A percentile compares a stretch with the other conserved stretches of the same genome.
These are phyloP conservation scores for Xylaria digitata DNA, from an alignment of 2,329 filamentous ascomycete genomes.

Conservation along the genomic window DNA sequence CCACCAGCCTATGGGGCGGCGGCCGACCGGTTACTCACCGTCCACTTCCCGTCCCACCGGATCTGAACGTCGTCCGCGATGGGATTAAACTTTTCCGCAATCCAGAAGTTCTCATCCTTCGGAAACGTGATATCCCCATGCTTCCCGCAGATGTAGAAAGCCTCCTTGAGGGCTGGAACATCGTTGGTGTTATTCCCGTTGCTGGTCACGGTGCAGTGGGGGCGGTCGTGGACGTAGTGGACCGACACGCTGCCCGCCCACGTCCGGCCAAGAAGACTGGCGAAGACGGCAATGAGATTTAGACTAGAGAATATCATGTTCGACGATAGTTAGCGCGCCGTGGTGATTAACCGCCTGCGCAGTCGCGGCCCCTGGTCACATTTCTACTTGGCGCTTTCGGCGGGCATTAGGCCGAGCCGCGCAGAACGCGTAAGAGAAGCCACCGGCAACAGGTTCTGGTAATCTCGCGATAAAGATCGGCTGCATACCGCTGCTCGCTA, in stretches of 20 bases:
- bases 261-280: background rate
- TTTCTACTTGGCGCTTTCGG: background rate
- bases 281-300: background rate
- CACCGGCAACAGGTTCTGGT: background rate
- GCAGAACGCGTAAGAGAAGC: background rate
- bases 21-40: conserved; percentile 27
- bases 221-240: conserved; percentile 12
- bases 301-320: conserved; percentile 8
- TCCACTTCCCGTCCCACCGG: conserved; percentile 65
- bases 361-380: background rate
- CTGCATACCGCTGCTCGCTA: background rate
- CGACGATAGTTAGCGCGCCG: background rate
- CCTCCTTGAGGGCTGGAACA: conserved; percentile 45
- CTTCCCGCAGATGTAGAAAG: conserved; percentile 44
- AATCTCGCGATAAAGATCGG: background rate
- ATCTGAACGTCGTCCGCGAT: conserved; percentile 61
- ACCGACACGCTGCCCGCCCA: conserved; percentile 17
- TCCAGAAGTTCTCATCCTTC: conserved; percentile 61
- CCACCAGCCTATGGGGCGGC: background rate
- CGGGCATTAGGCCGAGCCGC: conserved; percentile 8
- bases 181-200: conserved; percentile 40
- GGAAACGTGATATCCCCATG: conserved; percentile 61
- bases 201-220: conserved; percentile 42
- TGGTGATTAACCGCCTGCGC: background rate
- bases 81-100: conserved; percentile 61